Evolutionary conservation across 2,329 filamentous ascomycete species (phyloP), one percentile per base, ranked within the genome.

Genomic region (Alternaria longipes): DNA sequence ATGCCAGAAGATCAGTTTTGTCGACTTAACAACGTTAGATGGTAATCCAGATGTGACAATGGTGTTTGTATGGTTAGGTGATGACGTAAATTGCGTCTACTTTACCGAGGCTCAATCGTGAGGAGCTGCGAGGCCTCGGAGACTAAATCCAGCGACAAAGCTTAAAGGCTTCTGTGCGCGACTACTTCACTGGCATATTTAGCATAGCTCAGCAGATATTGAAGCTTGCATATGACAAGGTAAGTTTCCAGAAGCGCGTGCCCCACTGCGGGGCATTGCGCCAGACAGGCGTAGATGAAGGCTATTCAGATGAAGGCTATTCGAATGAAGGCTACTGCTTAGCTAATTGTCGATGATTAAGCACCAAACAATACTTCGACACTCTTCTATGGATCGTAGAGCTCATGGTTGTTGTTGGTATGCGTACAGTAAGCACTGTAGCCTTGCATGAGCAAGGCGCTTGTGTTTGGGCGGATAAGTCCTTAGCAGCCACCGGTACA

Each of bases 31-130:
- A 36, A 16, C 2, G 2, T 36, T 16, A 36, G 32, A 14, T 36
- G 32, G 12, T 1, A 11, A 24, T 11, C 6, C 8, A 44, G 50
- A 46, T 46, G 42, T n/a, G n/a, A 47, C 36, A 41, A 45, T n/a
- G 36, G 30, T 52, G 42, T 42, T 55, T 8, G 28, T 34, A 46
- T 32, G 50, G 56, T 54, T 53, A 47, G 16, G 8, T 60, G 45
- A 71, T 71, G 69, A 71, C 69, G 69, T 71, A 70, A 68, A 57
- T 40, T 30, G 34, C 26, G 26, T 60, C 30, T 26, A 38, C 41
- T 59, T 59, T 70, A 60, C 68, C 68, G 69, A 71, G 69, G 69
- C 64, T 64, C 52, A 65, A 22, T 22, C 9, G 41, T 51, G 65
- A 67, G 65, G 63, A 64, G 54, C 22, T 28, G 30, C 42, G 4